phyloP scores from a whole-genome alignment of 2,329 filamentous ascomycete species.

The Botryosphaeria agaves region DNA sequence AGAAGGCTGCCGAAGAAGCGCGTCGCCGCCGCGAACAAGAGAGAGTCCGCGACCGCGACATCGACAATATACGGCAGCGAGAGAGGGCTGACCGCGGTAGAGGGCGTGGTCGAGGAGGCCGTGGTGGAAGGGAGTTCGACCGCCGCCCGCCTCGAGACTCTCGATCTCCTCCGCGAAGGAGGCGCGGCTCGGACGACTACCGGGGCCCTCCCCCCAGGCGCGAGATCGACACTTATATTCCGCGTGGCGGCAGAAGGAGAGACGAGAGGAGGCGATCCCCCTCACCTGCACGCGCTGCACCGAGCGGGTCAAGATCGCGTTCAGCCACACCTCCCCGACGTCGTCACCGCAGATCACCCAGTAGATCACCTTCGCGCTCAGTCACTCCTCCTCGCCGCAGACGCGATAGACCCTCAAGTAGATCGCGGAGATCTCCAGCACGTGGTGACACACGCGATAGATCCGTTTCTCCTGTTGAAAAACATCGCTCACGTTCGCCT shows the following conservation, averaged over 20 bases:
- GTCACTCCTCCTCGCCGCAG: conserved; percentile 1
- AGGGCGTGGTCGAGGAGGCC: conserved; percentile 33
- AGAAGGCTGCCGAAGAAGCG: conserved; percentile 61
- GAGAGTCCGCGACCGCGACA: conserved; percentile 51
- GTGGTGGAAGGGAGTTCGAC: conserved; percentile 31
- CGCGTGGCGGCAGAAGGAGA: conserved; percentile 21
- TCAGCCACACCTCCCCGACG: conserved; percentile 12
- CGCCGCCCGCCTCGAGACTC: conserved; percentile 30
- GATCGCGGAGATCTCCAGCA: too few relatives aligned
- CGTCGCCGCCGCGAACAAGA: conserved; percentile 55
- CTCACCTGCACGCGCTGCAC: conserved; percentile 9
- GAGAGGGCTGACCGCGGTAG: conserved; percentile 27
- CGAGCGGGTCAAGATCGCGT: conserved; percentile 4
- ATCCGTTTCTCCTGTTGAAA: conserved; percentile 29
- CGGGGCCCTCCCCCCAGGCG: conserved; percentile 30
- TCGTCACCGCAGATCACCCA: conserved; percentile 7
- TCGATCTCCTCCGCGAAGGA: conserved; percentile 33
- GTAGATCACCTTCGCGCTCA: conserved; percentile 5
- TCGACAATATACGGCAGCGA: conserved; percentile 49
- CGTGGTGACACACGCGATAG: conserved; percentile 28
- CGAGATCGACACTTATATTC: conserved; percentile 40
- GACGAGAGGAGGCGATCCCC: conserved; percentile 20
- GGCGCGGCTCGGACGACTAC: conserved; percentile 25
- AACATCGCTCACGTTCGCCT: conserved; percentile 37
- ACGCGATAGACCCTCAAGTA: conserved; percentile 2